Evolutionary conservation across 176 grass and related monocot genomes (phyloP), one percentile per base, ranked within the genome.

Genomic region (Ensete glaucum): DNA sequence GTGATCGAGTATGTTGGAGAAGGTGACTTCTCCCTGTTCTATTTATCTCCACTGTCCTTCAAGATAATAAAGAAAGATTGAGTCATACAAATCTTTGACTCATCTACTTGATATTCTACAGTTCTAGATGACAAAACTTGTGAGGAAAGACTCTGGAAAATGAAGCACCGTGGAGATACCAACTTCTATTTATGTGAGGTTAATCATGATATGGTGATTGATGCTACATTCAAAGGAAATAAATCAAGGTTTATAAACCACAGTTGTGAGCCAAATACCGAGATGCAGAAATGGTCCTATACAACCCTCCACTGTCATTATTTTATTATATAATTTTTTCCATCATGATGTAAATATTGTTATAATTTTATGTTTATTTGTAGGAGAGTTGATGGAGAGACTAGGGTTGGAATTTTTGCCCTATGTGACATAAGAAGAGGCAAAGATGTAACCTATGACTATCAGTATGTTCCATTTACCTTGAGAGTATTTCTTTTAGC

Each of bases 171-270:
- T 69, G 50, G 86, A 72, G 81, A 88, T 74, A 91, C 88, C 80
- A 89, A 98, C 72, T 98, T 93, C 72, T 98, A 98, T 67, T 84
- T 98, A 22, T 98, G 94, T 67, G 94, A 98, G 82, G 82, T 93
- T 73, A 93, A 78, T 80, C 92, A 89, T 70, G 89, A 98, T 84
- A 85, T 98, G 90, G 88, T 98, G 70, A 98, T 98, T 64, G 94
- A 98, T 83, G 90, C 94, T 51, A 98, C 94, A 59, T 75, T 91
- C 74, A 98, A 98, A 78, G 90, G 94, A 79, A 98, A 98, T 54
- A 82, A 81, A 79, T 98, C 94, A 73, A 87, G 94, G 25, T 98
- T 91, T 87, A 98, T 98, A 86, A 98, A 98, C 72, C 94, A 98
- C 79, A 93, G 94, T 86, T 98, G 90, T 68, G 90, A 98, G 63